These are phyloP conservation scores for Tuber aestivum DNA, from an alignment of 495 filamentous ascomycete genomes.

Conservation along the genomic window DNA sequence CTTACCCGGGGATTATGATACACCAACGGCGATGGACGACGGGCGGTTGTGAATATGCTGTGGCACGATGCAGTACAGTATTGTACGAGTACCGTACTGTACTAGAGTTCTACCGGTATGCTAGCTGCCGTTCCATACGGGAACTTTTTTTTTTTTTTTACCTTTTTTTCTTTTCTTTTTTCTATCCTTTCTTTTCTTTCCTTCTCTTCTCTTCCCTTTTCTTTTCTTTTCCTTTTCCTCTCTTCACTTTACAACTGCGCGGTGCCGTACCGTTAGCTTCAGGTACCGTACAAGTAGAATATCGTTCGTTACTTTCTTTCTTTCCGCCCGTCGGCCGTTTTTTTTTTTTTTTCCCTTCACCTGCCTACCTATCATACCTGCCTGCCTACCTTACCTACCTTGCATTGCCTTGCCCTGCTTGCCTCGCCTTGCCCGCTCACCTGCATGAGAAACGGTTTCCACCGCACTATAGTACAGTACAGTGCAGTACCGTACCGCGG, in stretches of 20 bases:
- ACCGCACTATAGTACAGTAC: not conserved
- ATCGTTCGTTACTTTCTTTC: not conserved
- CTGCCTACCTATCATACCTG: not conserved
- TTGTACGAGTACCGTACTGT: too few relatives aligned
- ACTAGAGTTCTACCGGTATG: too few relatives aligned
- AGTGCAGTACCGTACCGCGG: too few relatives aligned
- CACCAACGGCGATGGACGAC: not conserved
- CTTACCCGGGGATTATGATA: not conserved
- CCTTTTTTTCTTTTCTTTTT: not conserved
- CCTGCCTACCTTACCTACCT: too few relatives aligned
- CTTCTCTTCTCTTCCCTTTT: not conserved
- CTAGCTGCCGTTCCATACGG: not conserved
- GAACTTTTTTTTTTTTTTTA: not conserved
- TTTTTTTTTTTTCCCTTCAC: not conserved
- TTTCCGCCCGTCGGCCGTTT: not conserved
- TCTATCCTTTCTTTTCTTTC: not conserved
- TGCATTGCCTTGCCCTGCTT: not conserved
- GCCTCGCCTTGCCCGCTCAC: not conserved
- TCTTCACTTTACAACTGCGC: not conserved
- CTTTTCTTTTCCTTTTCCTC: too few relatives aligned
- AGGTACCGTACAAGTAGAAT: too few relatives aligned
- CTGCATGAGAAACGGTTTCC: constrained; percentile 1
- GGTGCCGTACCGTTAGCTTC: not conserved
- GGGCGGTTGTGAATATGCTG: not conserved
- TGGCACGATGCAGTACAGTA: too few relatives aligned